These are phyloP conservation scores for Toxicodendron radicans DNA, from an alignment of 345 rosid genomes.

Conservation along the genomic window DNA sequence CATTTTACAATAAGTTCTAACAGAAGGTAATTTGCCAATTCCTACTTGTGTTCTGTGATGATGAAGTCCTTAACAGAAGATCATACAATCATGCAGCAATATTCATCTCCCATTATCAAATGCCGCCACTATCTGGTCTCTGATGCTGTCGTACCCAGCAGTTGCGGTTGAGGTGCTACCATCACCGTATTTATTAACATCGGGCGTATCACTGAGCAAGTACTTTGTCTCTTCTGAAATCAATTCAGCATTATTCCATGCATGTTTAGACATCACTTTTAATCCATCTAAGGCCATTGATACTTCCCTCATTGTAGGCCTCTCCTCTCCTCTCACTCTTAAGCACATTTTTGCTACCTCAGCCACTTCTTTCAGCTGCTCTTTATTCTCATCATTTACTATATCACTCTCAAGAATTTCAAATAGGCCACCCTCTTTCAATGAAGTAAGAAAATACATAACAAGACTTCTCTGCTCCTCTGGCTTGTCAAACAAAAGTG, in stretches of 20 bases:
- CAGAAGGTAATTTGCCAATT: no score
- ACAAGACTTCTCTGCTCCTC: constrained; percentile 33
- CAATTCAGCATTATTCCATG: constrained; percentile 1
- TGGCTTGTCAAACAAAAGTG: constrained; percentile 24
- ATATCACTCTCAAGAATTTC: constrained; percentile 22
- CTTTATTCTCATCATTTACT: constrained; percentile 1
- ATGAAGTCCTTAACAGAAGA: no score
- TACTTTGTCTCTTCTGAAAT: constrained; percentile 6
- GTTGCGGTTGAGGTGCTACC: neutral
- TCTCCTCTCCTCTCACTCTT: constrained; percentile 27
- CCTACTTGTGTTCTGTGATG: no score
- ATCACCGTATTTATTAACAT: neutral
- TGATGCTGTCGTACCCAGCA: neutral
- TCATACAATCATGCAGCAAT: no score
- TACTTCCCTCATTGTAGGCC: constrained; percentile 43
- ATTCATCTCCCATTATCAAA: no score
- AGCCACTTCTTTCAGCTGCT: constrained; percentile 20
- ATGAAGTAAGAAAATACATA: constrained; percentile 24
- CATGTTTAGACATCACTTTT: constrained; percentile 18
- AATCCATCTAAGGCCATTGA: constrained; percentile 29
- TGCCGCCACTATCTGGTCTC: neutral
- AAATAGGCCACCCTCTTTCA: constrained; percentile 17
- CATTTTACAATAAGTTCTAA: no score
- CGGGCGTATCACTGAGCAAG: constrained; percentile 11
- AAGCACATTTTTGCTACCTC: constrained; percentile 27